phyloP scores from a whole-genome alignment of 2,329 filamentous ascomycete genomes.

The Uncinocarpus reesii region DNA sequence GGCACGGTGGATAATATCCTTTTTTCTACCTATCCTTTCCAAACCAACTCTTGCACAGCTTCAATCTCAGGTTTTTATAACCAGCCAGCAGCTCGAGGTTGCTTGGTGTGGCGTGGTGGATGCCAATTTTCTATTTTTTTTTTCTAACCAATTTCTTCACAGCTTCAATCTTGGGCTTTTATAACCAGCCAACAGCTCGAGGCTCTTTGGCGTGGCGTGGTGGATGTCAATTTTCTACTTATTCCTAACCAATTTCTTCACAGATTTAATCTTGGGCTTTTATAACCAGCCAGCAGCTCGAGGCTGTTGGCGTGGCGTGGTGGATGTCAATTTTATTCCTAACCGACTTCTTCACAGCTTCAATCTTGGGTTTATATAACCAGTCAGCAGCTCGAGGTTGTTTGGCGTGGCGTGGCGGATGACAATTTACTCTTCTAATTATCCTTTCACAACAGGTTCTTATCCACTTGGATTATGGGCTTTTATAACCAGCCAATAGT shows the following conservation, averaged over 20 bases:
- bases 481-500: slow-evolving; percentile 9
- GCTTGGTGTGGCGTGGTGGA: slow-evolving; percentile 9
- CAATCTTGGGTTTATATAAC: background rate
- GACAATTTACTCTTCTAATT: background rate
- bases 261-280: background rate
- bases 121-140: background rate
- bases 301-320: slow-evolving; percentile 7
- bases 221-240: too few relatives aligned
- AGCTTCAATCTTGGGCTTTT: background rate
- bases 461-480: background rate
- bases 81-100: slow-evolving; percentile 9
- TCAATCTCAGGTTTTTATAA: slow-evolving; percentile 5
- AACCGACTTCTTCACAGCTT: background rate
- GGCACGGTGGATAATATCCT: slow-evolving; percentile 7
- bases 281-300: slow-evolving; percentile 3
- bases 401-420: slow-evolving; percentile 6
- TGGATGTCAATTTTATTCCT: background rate
- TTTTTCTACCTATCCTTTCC: background rate
- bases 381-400: slow-evolving; percentile 3
- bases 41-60: background rate
- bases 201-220: too few relatives aligned
- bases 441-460: background rate
- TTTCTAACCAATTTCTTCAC: background rate
- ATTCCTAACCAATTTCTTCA: background rate
- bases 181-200: slow-evolving; percentile 5